Evolutionary conservation across 2,329 filamentous ascomycete genomes (phyloP).

Genomic region (Didymella sp.): DNA sequence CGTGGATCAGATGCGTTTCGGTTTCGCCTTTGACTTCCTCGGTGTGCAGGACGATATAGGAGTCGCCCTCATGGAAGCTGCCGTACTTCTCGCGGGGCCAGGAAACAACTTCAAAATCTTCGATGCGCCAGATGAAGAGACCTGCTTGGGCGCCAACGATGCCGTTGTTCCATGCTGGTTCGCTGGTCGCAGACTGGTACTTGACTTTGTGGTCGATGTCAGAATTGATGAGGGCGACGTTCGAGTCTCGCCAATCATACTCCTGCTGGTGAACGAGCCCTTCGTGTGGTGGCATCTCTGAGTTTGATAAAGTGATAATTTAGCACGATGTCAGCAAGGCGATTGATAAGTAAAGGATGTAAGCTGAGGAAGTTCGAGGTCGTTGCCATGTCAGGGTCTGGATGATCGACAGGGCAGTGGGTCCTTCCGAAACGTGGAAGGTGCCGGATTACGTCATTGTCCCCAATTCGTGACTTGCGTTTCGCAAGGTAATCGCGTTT

Average conservation of each 20-base stretch:
- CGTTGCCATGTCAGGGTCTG: neutral
- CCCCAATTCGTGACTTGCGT: neutral
- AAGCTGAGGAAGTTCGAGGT: neutral
- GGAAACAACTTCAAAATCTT: conserved; percentile 69
- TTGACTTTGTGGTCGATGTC: conserved; percentile 73
- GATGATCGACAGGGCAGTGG: conserved; percentile 2
- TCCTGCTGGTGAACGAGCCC: conserved; percentile 68
- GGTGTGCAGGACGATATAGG: conserved; percentile 70
- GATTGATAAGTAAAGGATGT: neutral
- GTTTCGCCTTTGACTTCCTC: conserved; percentile 56
- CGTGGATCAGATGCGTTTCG: conserved; percentile 53
- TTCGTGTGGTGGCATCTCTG: conserved; percentile 62
- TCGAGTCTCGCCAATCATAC: conserved; percentile 73
- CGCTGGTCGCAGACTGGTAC: conserved; percentile 68
- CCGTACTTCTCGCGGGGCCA: conserved; percentile 66
- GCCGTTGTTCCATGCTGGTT: conserved; percentile 72
- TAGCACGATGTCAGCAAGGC: neutral
- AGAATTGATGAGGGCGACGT: conserved; percentile 69
- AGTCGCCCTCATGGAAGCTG: conserved; percentile 71
- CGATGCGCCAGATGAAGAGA: conserved; percentile 70
- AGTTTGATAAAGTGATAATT: neutral
- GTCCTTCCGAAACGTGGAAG: conserved; percentile 6
- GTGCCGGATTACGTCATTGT: conserved; percentile 10
- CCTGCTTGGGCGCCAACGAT: conserved; percentile 61
- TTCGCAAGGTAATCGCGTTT: neutral